Evolutionary conservation across 495 filamentous ascomycete species (phyloP).

Genomic region (Daldinia concentrica): DNA sequence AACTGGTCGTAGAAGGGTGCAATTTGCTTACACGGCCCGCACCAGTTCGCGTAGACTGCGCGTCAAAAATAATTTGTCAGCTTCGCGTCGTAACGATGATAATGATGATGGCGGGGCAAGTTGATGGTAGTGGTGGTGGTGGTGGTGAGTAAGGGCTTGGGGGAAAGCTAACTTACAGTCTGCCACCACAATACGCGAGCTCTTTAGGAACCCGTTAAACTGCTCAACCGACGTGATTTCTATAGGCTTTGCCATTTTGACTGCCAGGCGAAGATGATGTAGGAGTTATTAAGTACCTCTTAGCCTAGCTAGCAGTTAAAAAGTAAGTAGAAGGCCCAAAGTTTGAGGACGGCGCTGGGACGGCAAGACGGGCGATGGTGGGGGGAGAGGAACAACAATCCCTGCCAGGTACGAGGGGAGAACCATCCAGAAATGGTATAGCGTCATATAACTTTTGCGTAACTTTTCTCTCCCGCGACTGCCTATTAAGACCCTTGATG

Average conservation of each 20-base stretch:
- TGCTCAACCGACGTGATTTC: conserved; percentile 76
- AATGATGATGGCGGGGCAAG: conserved; percentile 40
- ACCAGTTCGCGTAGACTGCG: conserved; percentile 89
- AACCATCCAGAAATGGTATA: conserved; percentile 19
- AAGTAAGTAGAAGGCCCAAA: conserved; percentile 12
- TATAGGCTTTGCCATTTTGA: conserved; percentile 69
- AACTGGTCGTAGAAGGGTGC: conserved; percentile 86
- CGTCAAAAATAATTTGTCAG: conserved; percentile 40
- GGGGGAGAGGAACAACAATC: conserved; percentile 27
- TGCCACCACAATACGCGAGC: conserved; percentile 77
- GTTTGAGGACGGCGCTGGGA: background rate
- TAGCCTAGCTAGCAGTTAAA: background rate
- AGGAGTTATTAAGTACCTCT: conserved; percentile 1
- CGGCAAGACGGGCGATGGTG: conserved; percentile 1
- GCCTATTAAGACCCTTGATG: background rate
- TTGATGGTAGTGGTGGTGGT: conserved; percentile 14
- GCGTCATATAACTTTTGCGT: conserved; percentile 7
- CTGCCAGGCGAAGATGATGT: conserved; percentile 13
- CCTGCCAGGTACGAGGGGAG: conserved; percentile 35
- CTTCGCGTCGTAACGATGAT: conserved; percentile 22
- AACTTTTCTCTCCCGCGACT: conserved; percentile 2
- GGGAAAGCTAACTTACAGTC: conserved; percentile 78
- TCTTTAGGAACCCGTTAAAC: conserved; percentile 71
- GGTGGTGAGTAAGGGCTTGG: conserved; percentile 14
- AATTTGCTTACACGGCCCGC: conserved; percentile 83